phyloP scores from a whole-genome alignment of 2,329 filamentous ascomycete species.

The Sclerotinia sclerotiorum region DNA sequence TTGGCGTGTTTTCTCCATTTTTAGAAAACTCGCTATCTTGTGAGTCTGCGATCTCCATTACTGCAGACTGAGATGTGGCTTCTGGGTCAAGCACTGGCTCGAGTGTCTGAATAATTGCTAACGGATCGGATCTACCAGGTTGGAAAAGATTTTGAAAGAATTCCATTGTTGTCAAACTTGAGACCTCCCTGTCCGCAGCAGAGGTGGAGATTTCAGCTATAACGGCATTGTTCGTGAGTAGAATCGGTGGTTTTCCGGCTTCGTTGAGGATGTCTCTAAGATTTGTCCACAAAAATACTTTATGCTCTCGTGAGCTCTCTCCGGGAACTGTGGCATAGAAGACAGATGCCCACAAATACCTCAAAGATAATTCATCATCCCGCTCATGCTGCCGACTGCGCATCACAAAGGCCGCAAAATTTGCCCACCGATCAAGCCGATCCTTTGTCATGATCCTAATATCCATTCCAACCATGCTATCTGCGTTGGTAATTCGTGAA shows the following conservation, averaged over 20 bases:
- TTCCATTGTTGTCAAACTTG: slow-evolving; percentile 90
- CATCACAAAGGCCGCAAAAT: slow-evolving; percentile 56
- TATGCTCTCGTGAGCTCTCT: slow-evolving; percentile 56
- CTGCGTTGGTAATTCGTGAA: slow-evolving; percentile 59
- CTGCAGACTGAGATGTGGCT: slow-evolving; percentile 48
- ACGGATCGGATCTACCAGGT: slow-evolving; percentile 75
- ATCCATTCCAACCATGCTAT: slow-evolving; percentile 53
- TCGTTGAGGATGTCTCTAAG: slow-evolving; percentile 54
- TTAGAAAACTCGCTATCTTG: slow-evolving; percentile 25
- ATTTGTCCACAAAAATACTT: slow-evolving; percentile 62
- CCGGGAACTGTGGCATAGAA: slow-evolving; percentile 59
- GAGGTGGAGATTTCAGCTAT: slow-evolving; percentile 83
- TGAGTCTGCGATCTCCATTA: slow-evolving; percentile 23
- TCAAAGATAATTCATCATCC: slow-evolving; percentile 49
- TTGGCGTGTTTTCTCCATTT: slow-evolving; percentile 35
- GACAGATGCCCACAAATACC: slow-evolving; percentile 66
- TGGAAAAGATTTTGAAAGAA: slow-evolving; percentile 92
- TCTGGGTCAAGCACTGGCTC: slow-evolving; percentile 85
- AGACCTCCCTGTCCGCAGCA: slow-evolving; percentile 88
- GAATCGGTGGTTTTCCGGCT: slow-evolving; percentile 52
- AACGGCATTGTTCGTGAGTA: slow-evolving; percentile 78
- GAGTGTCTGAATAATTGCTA: slow-evolving; percentile 83
- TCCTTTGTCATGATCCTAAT: slow-evolving; percentile 56
- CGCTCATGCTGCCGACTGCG: slow-evolving; percentile 31
- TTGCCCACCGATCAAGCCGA: slow-evolving; percentile 60